These are phyloP conservation scores for Vanderwaltozyma tropicalis DNA, from an alignment of 805 yeast species.

Conservation along the genomic window DNA sequence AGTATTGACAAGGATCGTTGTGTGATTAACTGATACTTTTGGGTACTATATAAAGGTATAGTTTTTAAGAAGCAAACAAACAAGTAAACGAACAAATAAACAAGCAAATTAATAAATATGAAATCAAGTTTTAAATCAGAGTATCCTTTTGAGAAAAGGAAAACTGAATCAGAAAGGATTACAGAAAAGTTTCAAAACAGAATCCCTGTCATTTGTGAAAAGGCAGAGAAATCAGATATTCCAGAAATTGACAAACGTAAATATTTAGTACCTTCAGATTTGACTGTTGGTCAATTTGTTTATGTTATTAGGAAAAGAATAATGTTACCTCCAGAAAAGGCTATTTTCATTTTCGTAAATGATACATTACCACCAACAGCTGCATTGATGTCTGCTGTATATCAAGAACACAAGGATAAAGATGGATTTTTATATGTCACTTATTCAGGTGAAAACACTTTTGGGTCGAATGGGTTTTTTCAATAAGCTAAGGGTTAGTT, in stretches of 20 bases:
- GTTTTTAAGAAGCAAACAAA: background rate
- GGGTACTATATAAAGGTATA: background rate
- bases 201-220: conserved; percentile 93
- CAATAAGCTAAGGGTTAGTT: background rate
- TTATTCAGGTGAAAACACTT: conserved; percentile 95
- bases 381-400: conserved; percentile 87
- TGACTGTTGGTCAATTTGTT: conserved; percentile 96
- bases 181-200: conserved; percentile 82
- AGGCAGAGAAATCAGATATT: conserved; percentile 91
- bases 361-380: conserved; percentile 98
- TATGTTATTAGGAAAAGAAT: conserved; percentile 95
- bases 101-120: conserved; percentile 10
- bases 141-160: conserved; percentile 89
- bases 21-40: background rate
- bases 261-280: conserved; percentile 90
- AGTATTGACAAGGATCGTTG: too few species aligned
- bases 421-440: conserved; percentile 95
- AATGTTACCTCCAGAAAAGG: conserved; percentile 92
- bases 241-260: conserved; percentile 96
- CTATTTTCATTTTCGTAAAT: conserved; percentile 92
- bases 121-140: conserved; percentile 39
- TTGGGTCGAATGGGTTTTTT: too few species aligned
- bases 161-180: conserved; percentile 88
- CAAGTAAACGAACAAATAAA: background rate
- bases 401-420: conserved; percentile 94